Evolutionary conservation across 164 flowering plant species (phyloP).

Genomic region (Santalum album): DNA sequence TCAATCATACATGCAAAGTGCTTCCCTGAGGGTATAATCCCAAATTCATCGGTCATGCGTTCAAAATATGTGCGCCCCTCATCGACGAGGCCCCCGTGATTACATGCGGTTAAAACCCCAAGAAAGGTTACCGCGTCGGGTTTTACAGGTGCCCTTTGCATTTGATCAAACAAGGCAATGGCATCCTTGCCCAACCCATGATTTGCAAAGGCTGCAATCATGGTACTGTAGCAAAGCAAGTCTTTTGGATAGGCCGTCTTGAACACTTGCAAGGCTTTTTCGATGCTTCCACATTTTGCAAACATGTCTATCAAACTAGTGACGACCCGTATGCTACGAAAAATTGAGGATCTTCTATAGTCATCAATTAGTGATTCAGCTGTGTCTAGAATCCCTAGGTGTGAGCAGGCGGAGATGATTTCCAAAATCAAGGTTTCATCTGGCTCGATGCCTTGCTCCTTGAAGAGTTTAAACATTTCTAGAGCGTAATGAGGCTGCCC

Average conservation of each 20-base stretch:
- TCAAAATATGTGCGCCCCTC: slow-evolving; percentile 30
- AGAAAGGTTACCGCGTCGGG: slow-evolving; percentile 36
- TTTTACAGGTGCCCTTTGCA: slow-evolving; percentile 20
- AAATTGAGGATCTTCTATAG: slow-evolving; percentile 9
- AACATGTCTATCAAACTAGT: slow-evolving; percentile 34
- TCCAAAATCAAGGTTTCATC: slow-evolving; percentile 27
- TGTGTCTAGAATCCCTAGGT: slow-evolving; percentile 20
- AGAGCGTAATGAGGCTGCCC: slow-evolving; percentile 26
- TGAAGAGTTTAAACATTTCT: slow-evolving; percentile 19
- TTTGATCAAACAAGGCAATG: slow-evolving; percentile 23
- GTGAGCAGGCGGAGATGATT: slow-evolving; percentile 34
- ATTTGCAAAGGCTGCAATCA: slow-evolving; percentile 37
- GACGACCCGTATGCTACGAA: slow-evolving; percentile 15
- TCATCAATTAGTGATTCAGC: slow-evolving; percentile 20
- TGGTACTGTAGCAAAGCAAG: slow-evolving; percentile 31
- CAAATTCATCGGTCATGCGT: slow-evolving; percentile 24
- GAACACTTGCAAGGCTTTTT: slow-evolving; percentile 26
- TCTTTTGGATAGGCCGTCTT: slow-evolving; percentile 19
- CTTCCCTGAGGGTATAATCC: slow-evolving; percentile 26
- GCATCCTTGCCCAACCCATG: slow-evolving; percentile 29
- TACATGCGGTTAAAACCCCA: slow-evolving; percentile 32
- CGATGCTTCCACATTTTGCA: slow-evolving; percentile 32
- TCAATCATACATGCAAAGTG: slow-evolving; percentile 36
- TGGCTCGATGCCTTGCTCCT: slow-evolving; percentile 22
- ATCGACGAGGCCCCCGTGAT: slow-evolving; percentile 34